phyloP scores from a whole-genome alignment of 306 rosid species.

The Lathyrus oleraceus region DNA sequence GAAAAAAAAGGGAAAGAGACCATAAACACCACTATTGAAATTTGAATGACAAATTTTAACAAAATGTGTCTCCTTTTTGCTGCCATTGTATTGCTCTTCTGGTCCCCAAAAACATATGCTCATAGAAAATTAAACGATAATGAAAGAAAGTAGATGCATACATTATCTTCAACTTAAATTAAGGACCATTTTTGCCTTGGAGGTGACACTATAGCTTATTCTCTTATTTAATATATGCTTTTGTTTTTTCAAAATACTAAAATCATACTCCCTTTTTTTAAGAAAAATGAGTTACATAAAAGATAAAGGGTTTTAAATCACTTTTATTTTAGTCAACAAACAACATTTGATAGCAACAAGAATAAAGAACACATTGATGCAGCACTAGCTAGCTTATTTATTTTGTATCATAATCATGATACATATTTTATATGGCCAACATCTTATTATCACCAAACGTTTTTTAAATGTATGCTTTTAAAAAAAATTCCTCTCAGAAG shows the following conservation, averaged over 20 bases:
- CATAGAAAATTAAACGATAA: constrained; percentile 23
- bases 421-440: background rate
- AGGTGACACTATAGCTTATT: constrained; percentile 3
- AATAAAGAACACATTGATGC: background rate
- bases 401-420: background rate
- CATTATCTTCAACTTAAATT: constrained; percentile 5
- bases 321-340: background rate
- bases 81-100: constrained; percentile 24
- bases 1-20: background rate
- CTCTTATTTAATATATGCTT: background rate
- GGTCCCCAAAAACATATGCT: constrained; percentile 25
- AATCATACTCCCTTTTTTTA: background rate
- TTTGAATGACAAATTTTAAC: background rate
- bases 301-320: background rate
- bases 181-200: background rate
- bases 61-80: background rate
- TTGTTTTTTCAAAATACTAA: background rate
- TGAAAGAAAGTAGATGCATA: constrained; percentile 13
- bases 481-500: background rate
- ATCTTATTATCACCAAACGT: background rate
- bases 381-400: background rate
- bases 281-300: background rate
- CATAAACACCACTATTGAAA: background rate
- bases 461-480: background rate
- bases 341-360: background rate